These are phyloP conservation scores for Rhinocladiella similis DNA, from an alignment of 2,329 filamentous ascomycete species.

Conservation along the genomic window DNA sequence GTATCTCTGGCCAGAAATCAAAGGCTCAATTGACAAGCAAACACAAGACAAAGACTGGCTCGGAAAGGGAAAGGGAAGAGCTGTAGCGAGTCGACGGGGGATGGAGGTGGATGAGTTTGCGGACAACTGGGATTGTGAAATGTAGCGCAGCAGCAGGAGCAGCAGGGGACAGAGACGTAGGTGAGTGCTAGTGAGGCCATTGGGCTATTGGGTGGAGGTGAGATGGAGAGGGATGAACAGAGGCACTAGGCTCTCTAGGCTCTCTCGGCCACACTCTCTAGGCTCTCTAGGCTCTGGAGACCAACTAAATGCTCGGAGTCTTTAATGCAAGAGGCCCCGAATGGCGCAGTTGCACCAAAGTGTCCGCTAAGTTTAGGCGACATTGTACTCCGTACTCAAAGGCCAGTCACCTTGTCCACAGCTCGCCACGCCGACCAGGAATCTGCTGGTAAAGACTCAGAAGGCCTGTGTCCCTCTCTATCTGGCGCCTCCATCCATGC, in stretches of 20 bases:
- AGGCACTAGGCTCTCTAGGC: no score
- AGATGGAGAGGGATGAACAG: slow-evolving; percentile 3
- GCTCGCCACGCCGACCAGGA: neutral
- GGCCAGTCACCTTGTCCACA: neutral
- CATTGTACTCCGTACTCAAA: neutral
- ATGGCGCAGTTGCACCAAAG: no score
- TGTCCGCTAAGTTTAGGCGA: no score
- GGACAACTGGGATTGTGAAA: neutral
- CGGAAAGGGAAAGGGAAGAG: slow-evolving; percentile 4
- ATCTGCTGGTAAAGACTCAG: neutral
- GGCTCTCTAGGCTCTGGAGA: no score
- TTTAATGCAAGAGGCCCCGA: no score
- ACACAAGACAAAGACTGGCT: slow-evolving; percentile 4
- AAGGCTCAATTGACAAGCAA: neutral
- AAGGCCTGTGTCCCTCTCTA: neutral
- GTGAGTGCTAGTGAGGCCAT: neutral
- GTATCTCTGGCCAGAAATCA: slow-evolving; percentile 9
- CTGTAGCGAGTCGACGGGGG: slow-evolving; percentile 8
- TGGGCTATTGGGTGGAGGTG: neutral
- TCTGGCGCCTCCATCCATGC: slow-evolving; percentile 2
- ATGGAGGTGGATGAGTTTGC: slow-evolving; percentile 3
- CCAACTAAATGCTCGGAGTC: no score
- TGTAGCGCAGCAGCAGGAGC: neutral
- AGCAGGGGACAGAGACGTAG: no score
- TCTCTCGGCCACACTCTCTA: no score